Base-by-base conservation (phyloP, 164 flowering plant genomes). In the Paratinospora sagittata region DNA sequence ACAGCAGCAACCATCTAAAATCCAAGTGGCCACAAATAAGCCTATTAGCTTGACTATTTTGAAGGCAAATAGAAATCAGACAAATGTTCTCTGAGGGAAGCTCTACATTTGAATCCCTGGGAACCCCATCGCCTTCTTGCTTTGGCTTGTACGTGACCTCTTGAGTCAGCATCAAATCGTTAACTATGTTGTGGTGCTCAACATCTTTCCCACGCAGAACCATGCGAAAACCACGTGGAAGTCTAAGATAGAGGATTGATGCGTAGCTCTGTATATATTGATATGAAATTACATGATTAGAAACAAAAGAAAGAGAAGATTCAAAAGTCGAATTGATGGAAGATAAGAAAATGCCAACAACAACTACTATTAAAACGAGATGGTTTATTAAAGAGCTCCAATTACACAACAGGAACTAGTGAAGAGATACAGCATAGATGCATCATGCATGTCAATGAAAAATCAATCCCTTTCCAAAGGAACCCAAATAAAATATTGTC, bases 181-280 rank as follows among this genome's bases (percentile, higher is more conserved):
- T 92, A 61, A 92, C 87, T 27, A 89, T 80, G 78, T 92, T 92
- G 76, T 92, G 96, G 71, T 90, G 97, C 79, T 88, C 89, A 77
- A 92, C 88, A 80, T 92, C 97, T 77, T 83, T 83, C 23, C 96
- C 93, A 41, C 96, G 91, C 72, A 90, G 84, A 81, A 89, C 85
- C 37, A 90, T 86, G 17, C 96, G 87, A 67, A 90, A 90, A 37
- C 84, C 76, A 19, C 82, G 85, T 70, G 96, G 90, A 79, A 90
- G 76, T 79, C 89, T 87, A 45, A 89, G 87, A 78, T 92, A 92
- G 43, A 92, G 88, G 73, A 92, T 90, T 27, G 97, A 86, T 41
- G 88, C 90, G 84, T 92, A 92, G 73, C 93, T 89, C 97, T 91
- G 87, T 27, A 68, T 4, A 30, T 30, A 30, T 1, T 30, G 34